A percentile compares a stretch with the other conserved stretches of the same genome.
Conservation (phyloP, 2,329 filamentous ascomycete genomes). For the Ciborinia camelliae region DNA sequence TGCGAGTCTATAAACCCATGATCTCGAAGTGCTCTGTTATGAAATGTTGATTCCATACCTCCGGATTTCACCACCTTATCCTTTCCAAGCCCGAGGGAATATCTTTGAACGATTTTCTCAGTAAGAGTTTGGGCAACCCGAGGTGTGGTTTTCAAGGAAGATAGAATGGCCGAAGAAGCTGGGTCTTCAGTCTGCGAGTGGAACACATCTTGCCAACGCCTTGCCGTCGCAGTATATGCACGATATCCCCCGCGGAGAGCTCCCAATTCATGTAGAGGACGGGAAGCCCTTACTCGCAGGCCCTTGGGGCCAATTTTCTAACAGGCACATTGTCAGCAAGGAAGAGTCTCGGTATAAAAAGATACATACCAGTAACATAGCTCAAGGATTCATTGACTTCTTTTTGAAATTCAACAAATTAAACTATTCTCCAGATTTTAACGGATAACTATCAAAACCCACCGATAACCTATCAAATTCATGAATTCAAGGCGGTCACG, state of each 20-base stretch:
- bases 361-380: conserved; percentile 17
- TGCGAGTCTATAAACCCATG: not conserved
- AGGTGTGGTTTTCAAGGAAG: conserved; percentile 45
- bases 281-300: conserved; percentile 33
- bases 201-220: conserved; percentile 52
- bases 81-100: conserved; percentile 70
- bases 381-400: conserved; percentile 17
- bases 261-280: conserved; percentile 29
- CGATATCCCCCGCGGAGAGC: conserved; percentile 27
- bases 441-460: not conserved
- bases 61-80: conserved; percentile 74
- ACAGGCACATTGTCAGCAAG: not conserved
- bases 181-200: conserved; percentile 60
- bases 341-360: not conserved
- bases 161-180: conserved; percentile 50
- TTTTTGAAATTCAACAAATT: not conserved
- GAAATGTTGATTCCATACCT: conserved; percentile 18
- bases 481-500: not conserved
- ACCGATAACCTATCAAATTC: conserved; percentile 6
- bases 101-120: conserved; percentile 86
- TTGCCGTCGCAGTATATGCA: conserved; percentile 33
- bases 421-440: conserved; percentile 15
- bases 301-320: conserved; percentile 32
- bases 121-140: conserved; percentile 69
- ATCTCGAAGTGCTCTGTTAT: not conserved